Conservation (phyloP, 495 filamentous ascomycete genomes). For the Xylaria venustula region DNA sequence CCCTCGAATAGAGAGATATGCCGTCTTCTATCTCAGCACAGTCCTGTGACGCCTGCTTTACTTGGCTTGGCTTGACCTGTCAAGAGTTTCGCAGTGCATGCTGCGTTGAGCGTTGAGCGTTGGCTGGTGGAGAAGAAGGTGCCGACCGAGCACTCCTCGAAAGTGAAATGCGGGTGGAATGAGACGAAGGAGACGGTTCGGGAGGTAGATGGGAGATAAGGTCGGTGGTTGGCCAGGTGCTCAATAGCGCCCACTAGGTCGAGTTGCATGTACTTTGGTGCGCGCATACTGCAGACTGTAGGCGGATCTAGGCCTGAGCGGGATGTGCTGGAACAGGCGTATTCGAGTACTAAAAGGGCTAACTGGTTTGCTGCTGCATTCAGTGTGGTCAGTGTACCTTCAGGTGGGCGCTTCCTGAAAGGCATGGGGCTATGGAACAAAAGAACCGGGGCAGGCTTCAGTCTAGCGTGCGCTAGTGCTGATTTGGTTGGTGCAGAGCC, state of each 20-base stretch:
- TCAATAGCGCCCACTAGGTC: no score
- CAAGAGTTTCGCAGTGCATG: constrained; percentile 3
- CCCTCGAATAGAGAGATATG: neutral
- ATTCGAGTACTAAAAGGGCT: neutral
- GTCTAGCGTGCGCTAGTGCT: constrained; percentile 2
- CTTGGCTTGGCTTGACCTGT: constrained; percentile 1
- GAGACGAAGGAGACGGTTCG: neutral
- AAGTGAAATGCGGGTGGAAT: constrained; percentile 16
- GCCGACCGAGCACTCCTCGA: neutral
- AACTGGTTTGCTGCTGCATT: no score
- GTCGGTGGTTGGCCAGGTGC: constrained; percentile 8
- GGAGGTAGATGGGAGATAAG: constrained; percentile 15
- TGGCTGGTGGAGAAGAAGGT: constrained; percentile 11
- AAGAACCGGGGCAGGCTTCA: neutral
- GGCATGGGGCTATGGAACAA: neutral
- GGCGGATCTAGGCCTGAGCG: neutral
- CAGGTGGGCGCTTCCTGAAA: no score
- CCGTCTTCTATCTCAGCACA: neutral
- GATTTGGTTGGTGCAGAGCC: constrained; percentile 1
- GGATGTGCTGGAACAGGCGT: neutral
- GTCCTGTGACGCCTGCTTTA: constrained; percentile 5
- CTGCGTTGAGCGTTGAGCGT: neutral
- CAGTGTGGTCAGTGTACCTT: neutral
- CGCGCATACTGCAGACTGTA: neutral
- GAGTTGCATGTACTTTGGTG: neutral